A percentile compares a stretch with the other conserved stretches of the same genome.
Conservation (phyloP, 164 flowering plant genomes). For the Nymphaea thermarum region DNA sequence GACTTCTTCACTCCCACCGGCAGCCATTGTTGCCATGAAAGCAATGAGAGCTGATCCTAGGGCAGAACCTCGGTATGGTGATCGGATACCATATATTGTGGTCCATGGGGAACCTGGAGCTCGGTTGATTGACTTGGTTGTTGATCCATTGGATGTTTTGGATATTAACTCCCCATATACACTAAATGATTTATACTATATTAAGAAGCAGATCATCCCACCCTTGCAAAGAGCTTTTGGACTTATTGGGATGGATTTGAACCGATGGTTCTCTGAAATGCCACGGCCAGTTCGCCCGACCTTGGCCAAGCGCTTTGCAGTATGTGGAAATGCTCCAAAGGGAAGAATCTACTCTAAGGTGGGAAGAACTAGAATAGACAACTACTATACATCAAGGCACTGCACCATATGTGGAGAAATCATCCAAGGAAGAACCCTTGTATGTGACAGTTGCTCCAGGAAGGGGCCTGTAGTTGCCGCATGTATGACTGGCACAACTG, state of each 20-base stretch:
- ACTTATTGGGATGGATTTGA: conserved; percentile 78
- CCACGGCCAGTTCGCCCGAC: conserved; percentile 60
- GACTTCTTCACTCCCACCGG: conserved; percentile 73
- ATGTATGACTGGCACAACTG: conserved; percentile 55
- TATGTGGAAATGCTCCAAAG: not conserved
- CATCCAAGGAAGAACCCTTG: conserved; percentile 37
- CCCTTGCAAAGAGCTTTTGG: conserved; percentile 86
- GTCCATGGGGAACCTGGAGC: conserved; percentile 95
- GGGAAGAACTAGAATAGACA: conserved; percentile 60
- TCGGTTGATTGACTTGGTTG: conserved; percentile 80
- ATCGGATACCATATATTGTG: conserved; percentile 80
- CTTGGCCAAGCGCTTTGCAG: conserved; percentile 24
- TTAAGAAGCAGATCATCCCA: conserved; percentile 87
- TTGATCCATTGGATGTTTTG: conserved; percentile 75
- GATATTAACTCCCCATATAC: conserved; percentile 61
- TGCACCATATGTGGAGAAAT: conserved; percentile 77
- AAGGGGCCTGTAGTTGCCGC: conserved; percentile 34
- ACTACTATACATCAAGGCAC: conserved; percentile 74
- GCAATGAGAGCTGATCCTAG: conserved; percentile 88
- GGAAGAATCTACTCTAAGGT: conserved; percentile 1
- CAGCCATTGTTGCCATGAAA: conserved; percentile 86
- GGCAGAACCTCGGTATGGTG: conserved; percentile 94
- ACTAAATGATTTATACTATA: conserved; percentile 77
- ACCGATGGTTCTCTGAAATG: conserved; percentile 71
- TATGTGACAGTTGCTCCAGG: conserved; percentile 50